Evolutionary conservation across 2,329 filamentous ascomycete species (phyloP), one percentile per base, ranked within the genome.

Genomic region (Pestalotiopsis sp.): DNA sequence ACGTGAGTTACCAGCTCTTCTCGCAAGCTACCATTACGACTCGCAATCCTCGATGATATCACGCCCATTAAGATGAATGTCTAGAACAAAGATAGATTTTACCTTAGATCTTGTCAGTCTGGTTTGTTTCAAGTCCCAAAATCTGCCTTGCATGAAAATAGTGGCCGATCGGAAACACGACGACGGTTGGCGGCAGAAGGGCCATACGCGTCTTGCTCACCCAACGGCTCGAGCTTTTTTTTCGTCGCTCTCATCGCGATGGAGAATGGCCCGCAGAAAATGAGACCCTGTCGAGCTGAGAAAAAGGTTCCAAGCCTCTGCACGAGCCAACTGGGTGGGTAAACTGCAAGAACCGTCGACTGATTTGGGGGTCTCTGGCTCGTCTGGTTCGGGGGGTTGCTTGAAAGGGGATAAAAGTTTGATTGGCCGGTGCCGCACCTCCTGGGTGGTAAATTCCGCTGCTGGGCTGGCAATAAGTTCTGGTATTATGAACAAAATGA

Each of bases 261-360:
- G 59, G 27, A 36, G 36, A 41, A 40, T 14, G 62, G 40, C 62
- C 62, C 38, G 25, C n/a, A 23, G 13, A 12, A 36, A 45, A 40
- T 49, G n/a, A 14, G 52, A 31, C 65, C 65, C 56, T 66, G 65
- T 66, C 49, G n/a, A 66, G 65, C 65, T 66, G 65, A 66, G 65
- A 27, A 40, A 59, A 41, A 31, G 52, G 23, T 36, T 60, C 63
- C 56, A 66, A 66, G 65, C 65, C 65, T 60, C 65, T 66, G 65
- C 65, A 66, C 65, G 13, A 31, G 40, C 65, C 65, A 66, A 38
- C 1, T 57, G n/a, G 13, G 25, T 52, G 65, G 65, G 20, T 66
- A 52, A n/a, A 9, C 7, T 6, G 17, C 17, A 20, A 52, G 45
- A 52, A 52, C 20, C n/a, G 14, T 52, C 31, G 45, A n/a, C 17